phyloP scores from a whole-genome alignment of 371 early-diverging fungal genomes.

The Mucor velutinosus region DNA sequence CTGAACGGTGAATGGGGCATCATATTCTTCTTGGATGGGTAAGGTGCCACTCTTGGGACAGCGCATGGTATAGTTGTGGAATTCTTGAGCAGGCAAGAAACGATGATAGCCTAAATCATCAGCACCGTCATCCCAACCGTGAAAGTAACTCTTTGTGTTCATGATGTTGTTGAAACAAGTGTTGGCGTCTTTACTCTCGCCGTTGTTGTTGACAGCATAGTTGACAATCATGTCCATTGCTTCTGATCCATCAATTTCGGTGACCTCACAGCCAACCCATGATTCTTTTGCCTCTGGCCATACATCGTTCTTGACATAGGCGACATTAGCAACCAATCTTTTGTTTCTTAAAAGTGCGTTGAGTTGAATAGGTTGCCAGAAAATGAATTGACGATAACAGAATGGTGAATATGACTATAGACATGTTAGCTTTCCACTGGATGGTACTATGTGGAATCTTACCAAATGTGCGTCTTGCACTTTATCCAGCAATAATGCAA shows the following conservation, averaged over 20 bases:
- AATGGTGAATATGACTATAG: conserved; percentile 49
- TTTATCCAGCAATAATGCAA: conserved; percentile 51
- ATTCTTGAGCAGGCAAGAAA: conserved; percentile 55
- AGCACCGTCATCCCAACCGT: conserved; percentile 59
- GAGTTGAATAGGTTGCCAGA: conserved; percentile 57
- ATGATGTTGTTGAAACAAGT: conserved; percentile 56
- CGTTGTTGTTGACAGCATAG: conserved; percentile 59
- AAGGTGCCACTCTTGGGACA: conserved; percentile 46
- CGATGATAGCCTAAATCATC: conserved; percentile 59
- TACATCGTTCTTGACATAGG: conserved; percentile 52
- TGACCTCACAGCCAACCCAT: conserved; percentile 54
- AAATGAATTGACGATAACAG: conserved; percentile 55
- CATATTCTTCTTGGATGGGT: conserved; percentile 43
- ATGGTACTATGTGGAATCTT: neutral
- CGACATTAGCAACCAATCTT: conserved; percentile 47
- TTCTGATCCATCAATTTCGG: conserved; percentile 47
- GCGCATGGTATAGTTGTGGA: conserved; percentile 47
- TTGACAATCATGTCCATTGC: conserved; percentile 55
- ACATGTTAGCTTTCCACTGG: neutral
- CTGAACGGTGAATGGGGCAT: conserved; percentile 50
- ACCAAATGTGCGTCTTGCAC: conserved; percentile 56
- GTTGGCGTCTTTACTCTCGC: conserved; percentile 56
- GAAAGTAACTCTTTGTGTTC: conserved; percentile 57
- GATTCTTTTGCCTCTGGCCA: conserved; percentile 50
- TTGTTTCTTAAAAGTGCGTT: conserved; percentile 46